Evolutionary conservation across 1,139 yeast species (phyloP).

Genomic region (Ogataea hybrid): DNA sequence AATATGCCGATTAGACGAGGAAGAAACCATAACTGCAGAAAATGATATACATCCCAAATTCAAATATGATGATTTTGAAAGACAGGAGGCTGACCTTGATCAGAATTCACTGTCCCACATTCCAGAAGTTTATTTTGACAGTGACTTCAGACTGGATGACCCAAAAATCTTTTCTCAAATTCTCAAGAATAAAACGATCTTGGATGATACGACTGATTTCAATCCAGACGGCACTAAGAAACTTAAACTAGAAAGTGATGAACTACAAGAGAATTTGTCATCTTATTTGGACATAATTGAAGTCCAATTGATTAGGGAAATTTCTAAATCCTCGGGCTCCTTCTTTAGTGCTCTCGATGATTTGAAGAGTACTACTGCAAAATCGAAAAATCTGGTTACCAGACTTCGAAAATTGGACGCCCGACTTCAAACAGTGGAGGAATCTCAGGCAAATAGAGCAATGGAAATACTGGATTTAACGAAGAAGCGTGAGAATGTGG

Average conservation of each 20-base stretch:
- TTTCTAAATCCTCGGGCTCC: slow-evolving; percentile 78
- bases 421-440: slow-evolving; percentile 44
- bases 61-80: slow-evolving; percentile 13
- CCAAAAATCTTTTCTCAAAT: slow-evolving; percentile 81
- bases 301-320: slow-evolving; percentile 73
- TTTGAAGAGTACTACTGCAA: slow-evolving; percentile 58
- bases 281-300: slow-evolving; percentile 86
- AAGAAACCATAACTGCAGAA: slow-evolving; percentile 19
- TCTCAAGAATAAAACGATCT: slow-evolving; percentile 48
- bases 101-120: slow-evolving; percentile 38
- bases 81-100: slow-evolving; percentile 26
- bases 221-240: slow-evolving; percentile 29
- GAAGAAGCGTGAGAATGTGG: slow-evolving; percentile 58
- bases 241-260: slow-evolving; percentile 44
- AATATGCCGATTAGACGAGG: slow-evolving; percentile 33
- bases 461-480: slow-evolving; percentile 50
- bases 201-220: slow-evolving; percentile 24
- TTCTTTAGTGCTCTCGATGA: slow-evolving; percentile 85
- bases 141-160: slow-evolving; percentile 78
- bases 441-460: slow-evolving; percentile 52
- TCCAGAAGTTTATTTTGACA: slow-evolving; percentile 67
- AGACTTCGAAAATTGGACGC: slow-evolving; percentile 46
- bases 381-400: slow-evolving; percentile 52
- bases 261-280: slow-evolving; percentile 77
- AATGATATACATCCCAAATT: background rate